phyloP scores from a whole-genome alignment of 1,284 basidiomycete genomes.

The Pterulicium gracile region DNA sequence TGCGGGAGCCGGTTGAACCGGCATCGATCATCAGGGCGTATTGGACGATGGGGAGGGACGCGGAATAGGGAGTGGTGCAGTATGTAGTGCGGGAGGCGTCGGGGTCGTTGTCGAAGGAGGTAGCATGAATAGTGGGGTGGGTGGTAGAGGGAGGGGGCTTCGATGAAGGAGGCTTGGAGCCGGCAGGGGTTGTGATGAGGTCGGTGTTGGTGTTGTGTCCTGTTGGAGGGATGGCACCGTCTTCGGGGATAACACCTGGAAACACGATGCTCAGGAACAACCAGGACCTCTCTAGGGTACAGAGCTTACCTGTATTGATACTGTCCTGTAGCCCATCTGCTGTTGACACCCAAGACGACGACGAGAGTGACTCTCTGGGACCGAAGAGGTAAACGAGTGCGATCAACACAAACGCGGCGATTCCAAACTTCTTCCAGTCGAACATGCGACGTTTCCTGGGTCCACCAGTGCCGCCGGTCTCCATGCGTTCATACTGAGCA shows the following conservation, averaged over 20 bases:
- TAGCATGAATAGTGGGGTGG: slow-evolving; percentile 19
- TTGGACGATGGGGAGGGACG: slow-evolving; percentile 57
- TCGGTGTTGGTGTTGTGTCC: slow-evolving; percentile 1
- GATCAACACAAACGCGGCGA: slow-evolving; percentile 44
- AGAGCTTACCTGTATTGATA: slow-evolving; percentile 14
- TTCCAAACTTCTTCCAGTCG: slow-evolving; percentile 59
- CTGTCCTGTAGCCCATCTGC: slow-evolving; percentile 8
- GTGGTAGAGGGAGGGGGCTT: slow-evolving; percentile 6
- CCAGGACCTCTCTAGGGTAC: not conserved
- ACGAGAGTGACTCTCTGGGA: slow-evolving; percentile 29
- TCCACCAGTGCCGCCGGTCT: slow-evolving; percentile 40
- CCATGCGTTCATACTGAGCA: slow-evolving; percentile 52
- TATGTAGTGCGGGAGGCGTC: slow-evolving; percentile 53
- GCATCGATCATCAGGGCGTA: slow-evolving; percentile 98
- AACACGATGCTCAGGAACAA: not conserved
- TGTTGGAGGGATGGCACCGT: too few species aligned
- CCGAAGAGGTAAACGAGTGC: slow-evolving; percentile 54
- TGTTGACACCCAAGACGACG: slow-evolving; percentile 17
- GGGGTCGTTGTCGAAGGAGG: slow-evolving; percentile 52
- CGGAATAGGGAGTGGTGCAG: slow-evolving; percentile 48
- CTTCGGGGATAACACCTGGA: too few species aligned
- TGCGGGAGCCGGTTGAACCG: slow-evolving; percentile 92
- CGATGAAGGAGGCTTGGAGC: slow-evolving; percentile 5
- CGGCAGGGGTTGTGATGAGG: slow-evolving; percentile 4
- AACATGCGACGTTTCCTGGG: slow-evolving; percentile 24